A percentile compares a stretch with the other conserved stretches of the same genome.
phyloP scores from a whole-genome alignment of 106 monocot genomes.

The Allium fistulosum region DNA sequence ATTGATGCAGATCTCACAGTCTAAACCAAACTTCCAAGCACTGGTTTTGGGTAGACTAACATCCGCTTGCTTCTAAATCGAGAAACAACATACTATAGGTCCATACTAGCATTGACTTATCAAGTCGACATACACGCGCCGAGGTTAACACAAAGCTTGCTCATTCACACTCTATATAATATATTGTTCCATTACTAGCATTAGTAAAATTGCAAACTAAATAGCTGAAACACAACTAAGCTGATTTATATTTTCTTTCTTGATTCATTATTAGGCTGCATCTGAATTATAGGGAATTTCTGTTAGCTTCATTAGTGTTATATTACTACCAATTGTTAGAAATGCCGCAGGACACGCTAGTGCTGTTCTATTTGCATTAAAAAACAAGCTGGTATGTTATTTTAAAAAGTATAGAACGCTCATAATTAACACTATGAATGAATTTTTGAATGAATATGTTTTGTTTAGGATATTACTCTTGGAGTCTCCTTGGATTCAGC shows the following conservation, averaged over 20 bases:
- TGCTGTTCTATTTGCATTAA: conserved; percentile 79
- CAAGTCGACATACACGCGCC: too few relatives aligned
- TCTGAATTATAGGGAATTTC: conserved; percentile 47
- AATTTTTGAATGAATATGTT: not conserved
- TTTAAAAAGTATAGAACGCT: too few relatives aligned
- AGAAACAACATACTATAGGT: too few relatives aligned
- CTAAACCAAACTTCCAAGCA: too few relatives aligned
- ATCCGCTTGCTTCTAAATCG: too few relatives aligned
- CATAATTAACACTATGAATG: not conserved
- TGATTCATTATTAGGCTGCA: conserved; percentile 24
- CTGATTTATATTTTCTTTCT: not conserved
- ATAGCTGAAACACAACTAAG: too few relatives aligned
- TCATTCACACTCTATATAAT: not conserved
- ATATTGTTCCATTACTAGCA: not conserved
- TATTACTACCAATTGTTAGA: conserved; percentile 78
- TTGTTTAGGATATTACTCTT: conserved; percentile 69
- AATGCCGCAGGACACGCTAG: conserved; percentile 90
- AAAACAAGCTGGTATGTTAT: conserved; percentile 65
- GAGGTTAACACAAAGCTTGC: too few relatives aligned
- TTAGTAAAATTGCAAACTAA: too few relatives aligned
- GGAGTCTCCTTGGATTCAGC: conserved; percentile 84
- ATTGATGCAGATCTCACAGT: too few relatives aligned
- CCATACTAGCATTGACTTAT: too few relatives aligned
- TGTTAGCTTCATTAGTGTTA: conserved; percentile 64
- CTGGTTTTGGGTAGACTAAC: too few relatives aligned